Conservation (phyloP, 2,329 filamentous ascomycete genomes). For the Lojkania enalia region DNA sequence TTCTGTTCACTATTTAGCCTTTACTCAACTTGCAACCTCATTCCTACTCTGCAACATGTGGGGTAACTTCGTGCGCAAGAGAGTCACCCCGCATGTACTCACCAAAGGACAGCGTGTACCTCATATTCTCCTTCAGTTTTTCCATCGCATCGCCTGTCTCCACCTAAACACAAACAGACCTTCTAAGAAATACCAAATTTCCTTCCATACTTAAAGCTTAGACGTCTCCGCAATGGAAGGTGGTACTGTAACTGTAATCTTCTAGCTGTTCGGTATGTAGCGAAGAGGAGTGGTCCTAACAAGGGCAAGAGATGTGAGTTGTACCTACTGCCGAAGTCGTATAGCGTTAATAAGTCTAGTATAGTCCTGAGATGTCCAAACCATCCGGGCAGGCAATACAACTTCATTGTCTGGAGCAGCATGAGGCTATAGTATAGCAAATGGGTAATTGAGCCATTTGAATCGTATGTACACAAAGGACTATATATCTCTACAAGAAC, state of each 20-base stretch:
- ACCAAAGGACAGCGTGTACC: background rate
- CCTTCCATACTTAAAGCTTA: slow-evolving; percentile 1
- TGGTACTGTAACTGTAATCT: slow-evolving; percentile 1
- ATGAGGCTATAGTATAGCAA: background rate
- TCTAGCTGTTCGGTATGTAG: slow-evolving; percentile 1
- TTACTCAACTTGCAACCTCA: background rate
- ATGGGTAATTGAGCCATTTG: background rate
- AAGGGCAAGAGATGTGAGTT: slow-evolving; percentile 1
- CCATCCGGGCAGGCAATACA: background rate
- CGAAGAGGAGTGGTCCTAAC: background rate
- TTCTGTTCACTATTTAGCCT: background rate
- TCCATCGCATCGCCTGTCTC: background rate
- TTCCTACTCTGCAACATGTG: background rate
- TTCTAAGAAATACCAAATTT: background rate
- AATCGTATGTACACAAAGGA: background rate
- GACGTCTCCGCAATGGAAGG: background rate
- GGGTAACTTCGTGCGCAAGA: background rate
- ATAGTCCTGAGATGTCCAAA: slow-evolving; percentile 2
- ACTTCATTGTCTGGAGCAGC: slow-evolving; percentile 1
- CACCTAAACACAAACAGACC: background rate
- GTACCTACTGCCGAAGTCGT: background rate
- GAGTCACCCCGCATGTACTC: background rate
- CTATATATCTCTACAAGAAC: too few relatives aligned
- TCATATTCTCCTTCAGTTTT: background rate
- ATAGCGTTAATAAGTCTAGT: background rate